Evolutionary conservation across 2,329 filamentous ascomycete species (phyloP).

Genomic region (Thielaviopsis populi): DNA sequence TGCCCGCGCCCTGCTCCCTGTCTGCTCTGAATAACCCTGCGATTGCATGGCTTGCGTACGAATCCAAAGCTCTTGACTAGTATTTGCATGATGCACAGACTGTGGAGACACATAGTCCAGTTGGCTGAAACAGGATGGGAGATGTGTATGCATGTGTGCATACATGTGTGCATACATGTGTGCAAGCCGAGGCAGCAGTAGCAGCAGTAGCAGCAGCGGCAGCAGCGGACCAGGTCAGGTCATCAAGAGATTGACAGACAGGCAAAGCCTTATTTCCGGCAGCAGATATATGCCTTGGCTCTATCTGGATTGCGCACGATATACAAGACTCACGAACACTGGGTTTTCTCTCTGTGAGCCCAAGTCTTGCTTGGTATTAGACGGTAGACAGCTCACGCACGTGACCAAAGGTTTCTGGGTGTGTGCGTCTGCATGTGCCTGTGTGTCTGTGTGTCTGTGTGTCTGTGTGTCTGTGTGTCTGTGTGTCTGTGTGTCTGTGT

Average conservation of each 20-base stretch:
- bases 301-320: too few relatives aligned
- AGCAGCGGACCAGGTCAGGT: neutral
- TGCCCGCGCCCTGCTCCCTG: neutral
- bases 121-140: neutral
- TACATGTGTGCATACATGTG: neutral
- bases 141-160: neutral
- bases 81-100: neutral
- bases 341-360: too few relatives aligned
- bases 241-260: neutral
- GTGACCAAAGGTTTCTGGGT: neutral
- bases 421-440: neutral
- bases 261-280: neutral
- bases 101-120: neutral
- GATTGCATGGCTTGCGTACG: neutral
- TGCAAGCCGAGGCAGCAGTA: neutral
- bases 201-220: neutral
- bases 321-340: too few relatives aligned
- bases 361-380: neutral
- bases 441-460: neutral
- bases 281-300: too few relatives aligned
- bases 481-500: neutral
- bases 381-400: neutral
- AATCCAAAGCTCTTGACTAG: neutral
- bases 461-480: neutral
- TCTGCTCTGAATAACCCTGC: neutral